These are phyloP conservation scores for Tricholoma bakamatsutake DNA, from an alignment of 768 basidiomycete species.

Conservation along the genomic window DNA sequence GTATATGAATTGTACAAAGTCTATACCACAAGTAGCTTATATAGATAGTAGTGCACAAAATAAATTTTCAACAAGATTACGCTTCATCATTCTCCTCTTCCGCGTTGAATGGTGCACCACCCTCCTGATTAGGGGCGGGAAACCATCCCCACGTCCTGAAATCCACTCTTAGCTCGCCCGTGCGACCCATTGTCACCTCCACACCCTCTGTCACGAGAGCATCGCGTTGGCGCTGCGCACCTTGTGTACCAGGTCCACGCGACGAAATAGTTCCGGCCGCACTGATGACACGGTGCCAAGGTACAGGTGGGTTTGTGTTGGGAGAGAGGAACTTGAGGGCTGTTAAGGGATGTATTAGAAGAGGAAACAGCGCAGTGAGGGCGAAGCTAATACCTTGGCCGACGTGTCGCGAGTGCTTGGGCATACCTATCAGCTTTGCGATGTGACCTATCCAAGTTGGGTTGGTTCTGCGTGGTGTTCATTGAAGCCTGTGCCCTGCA, in stretches of 20 bases:
- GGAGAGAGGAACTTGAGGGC: constrained; percentile 74
- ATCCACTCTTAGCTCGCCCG: constrained; percentile 55
- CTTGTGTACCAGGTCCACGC: constrained; percentile 76
- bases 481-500: constrained; percentile 4
- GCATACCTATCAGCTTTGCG: constrained; percentile 77
- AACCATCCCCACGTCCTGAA: constrained; percentile 64
- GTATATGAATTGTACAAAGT: no score
- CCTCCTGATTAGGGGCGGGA: constrained; percentile 28
- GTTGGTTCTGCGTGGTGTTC: neutral
- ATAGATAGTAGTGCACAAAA: no score
- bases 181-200: constrained; percentile 55
- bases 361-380: neutral
- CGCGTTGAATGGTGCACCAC: neutral
- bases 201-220: constrained; percentile 77
- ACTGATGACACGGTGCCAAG: constrained; percentile 77
- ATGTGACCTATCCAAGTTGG: constrained; percentile 53
- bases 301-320: constrained; percentile 56
- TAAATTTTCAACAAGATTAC: neutral
- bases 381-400: constrained; percentile 56
- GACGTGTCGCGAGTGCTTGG: constrained; percentile 71
- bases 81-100: neutral
- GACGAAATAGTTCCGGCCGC: constrained; percentile 73
- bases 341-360: constrained; percentile 20
- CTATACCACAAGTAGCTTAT: neutral
- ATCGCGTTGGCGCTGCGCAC: constrained; percentile 71